Evolutionary conservation across 176 grass and related monocot genomes (phyloP).

Genomic region (Bothriochloa decipiens): DNA sequence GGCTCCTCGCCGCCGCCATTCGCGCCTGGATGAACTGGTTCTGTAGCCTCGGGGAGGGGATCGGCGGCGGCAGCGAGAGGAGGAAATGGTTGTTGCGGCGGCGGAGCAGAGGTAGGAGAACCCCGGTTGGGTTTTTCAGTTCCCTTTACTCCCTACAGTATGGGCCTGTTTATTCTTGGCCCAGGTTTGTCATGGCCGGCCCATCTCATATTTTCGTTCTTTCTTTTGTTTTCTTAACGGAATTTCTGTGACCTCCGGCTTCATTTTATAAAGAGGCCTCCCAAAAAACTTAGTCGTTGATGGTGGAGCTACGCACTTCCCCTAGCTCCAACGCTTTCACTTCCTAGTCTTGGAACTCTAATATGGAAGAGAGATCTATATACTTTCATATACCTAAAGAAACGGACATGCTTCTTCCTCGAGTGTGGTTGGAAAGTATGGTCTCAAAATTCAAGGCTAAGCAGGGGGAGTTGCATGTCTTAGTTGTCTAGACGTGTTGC

Average conservation of each 20-base stretch:
- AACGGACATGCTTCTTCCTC: no score
- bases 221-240: neutral
- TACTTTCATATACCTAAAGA: no score
- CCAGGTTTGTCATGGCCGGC: neutral
- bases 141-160: no score
- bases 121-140: neutral
- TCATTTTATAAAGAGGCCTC: neutral
- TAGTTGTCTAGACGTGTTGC: neutral
- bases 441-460: neutral
- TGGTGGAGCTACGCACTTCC: no score
- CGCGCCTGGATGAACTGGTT: neutral
- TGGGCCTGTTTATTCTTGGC: neutral
- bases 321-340: no score
- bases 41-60: constrained; percentile 5
- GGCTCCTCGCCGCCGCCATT: constrained; percentile 47
- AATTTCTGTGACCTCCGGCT: neutral
- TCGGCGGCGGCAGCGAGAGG: neutral
- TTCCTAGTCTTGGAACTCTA: no score
- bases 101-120: neutral
- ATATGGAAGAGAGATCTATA: no score
- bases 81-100: neutral
- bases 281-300: no score
- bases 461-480: neutral
- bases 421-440: no score
- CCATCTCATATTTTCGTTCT: no score